These are phyloP conservation scores for Scheffersomyces stipitis DNA, from an alignment of 805 yeast genomes.

Conservation along the genomic window DNA sequence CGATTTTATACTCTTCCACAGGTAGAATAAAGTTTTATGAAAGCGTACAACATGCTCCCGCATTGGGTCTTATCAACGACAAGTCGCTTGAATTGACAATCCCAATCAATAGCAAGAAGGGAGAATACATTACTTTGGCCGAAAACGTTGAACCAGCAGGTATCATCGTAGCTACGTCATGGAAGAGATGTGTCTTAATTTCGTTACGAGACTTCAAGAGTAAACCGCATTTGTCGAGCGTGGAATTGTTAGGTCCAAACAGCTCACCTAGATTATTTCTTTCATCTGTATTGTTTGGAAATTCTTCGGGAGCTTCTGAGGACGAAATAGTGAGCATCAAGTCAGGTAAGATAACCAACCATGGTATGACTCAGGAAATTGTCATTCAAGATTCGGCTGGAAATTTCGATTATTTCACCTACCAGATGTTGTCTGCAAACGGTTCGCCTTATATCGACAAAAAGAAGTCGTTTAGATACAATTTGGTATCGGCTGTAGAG, in stretches of 20 bases:
- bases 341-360: slow-evolving; percentile 50
- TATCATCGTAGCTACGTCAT: slow-evolving; percentile 64
- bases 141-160: slow-evolving; percentile 75
- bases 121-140: slow-evolving; percentile 59
- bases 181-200: slow-evolving; percentile 63
- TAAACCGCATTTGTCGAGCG: slow-evolving; percentile 46
- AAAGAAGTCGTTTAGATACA: slow-evolving; percentile 29
- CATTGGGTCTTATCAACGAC: slow-evolving; percentile 55
- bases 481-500: slow-evolving; percentile 27
- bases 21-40: slow-evolving; percentile 73
- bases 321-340: slow-evolving; percentile 60
- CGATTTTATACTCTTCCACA: slow-evolving; percentile 55
- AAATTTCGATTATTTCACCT: slow-evolving; percentile 27
- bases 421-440: slow-evolving; percentile 27
- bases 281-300: slow-evolving; percentile 9
- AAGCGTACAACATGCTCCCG: slow-evolving; percentile 68
- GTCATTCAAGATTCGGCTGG: slow-evolving; percentile 49
- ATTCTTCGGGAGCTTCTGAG: slow-evolving; percentile 13
- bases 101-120: slow-evolving; percentile 28
- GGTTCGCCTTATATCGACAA: slow-evolving; percentile 28
- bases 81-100: slow-evolving; percentile 42
- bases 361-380: slow-evolving; percentile 44
- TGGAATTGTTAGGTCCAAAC: slow-evolving; percentile 22
- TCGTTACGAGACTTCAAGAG: slow-evolving; percentile 69
- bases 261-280: slow-evolving; percentile 7